Evolutionary conservation across 106 monocot genomes (phyloP), one percentile per base, ranked within the genome.

Genomic region (Iris macrosiphon): DNA sequence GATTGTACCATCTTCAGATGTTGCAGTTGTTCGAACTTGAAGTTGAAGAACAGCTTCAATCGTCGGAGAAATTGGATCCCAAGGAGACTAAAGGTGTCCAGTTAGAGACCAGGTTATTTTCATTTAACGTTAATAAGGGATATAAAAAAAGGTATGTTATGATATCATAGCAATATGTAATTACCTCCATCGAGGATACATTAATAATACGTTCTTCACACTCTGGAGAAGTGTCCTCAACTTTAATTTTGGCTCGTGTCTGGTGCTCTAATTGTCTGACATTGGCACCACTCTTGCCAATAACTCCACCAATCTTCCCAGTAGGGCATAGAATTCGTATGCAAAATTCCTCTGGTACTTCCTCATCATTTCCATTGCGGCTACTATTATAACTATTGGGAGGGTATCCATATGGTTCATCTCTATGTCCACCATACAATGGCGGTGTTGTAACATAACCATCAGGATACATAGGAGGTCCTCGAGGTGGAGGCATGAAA

Each of bases 1-100:
- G 18, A 88, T 52, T 18, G 25, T 62, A 39, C 73, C 72, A 12
- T 79, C 70, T 28, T 76, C 83, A 66, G 88, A 56, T 1, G 49
- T 30, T 41, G 63, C 45, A 64, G 65, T 55, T 22, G 63, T 47
- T 72, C 49, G 71, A 20, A 35, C 40, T 46, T 70, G 88, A 43
- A 88, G 75, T 45, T 57, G 75, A 69, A 88, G 78, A 64, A 88
- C 52, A 42, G 82, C 81, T 45, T 82, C 78, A 56, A 82, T 75
- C 7, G 81, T 82, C 50, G 81, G 79, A 49, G 82, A 88, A 28
- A 69, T 45, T 53, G 54, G 57, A 72, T 82, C 79, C 61, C 63
- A 71, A 13, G 53, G 75, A 61, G 41, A 69, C 87, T 88, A 46
- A 49, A 68, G 15, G 17, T 54, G 11, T 41, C 11, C 7, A 23